Conservation (phyloP, 2,329 filamentous ascomycete species). For the Aspergillus novofumigatus region DNA sequence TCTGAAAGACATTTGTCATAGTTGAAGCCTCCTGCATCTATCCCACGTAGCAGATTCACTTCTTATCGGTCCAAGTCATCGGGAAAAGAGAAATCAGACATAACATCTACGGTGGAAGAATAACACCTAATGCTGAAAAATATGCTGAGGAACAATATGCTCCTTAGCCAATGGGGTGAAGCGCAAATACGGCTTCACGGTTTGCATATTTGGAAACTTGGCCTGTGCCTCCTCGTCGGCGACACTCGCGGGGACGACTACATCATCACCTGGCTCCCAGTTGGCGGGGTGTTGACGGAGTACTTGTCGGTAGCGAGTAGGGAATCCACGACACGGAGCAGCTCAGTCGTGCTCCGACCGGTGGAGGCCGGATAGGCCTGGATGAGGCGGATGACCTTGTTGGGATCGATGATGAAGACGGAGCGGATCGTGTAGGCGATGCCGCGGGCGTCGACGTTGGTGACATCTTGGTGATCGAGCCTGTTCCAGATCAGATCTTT, state of each 20-base stretch:
- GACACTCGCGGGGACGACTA: constrained; percentile 82
- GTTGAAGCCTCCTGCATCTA: too few relatives aligned
- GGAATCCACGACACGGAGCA: constrained; percentile 74
- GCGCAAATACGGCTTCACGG: constrained; percentile 52
- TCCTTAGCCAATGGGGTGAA: too few relatives aligned
- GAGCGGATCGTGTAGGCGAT: constrained; percentile 92
- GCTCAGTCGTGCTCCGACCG: constrained; percentile 76
- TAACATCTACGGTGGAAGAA: too few relatives aligned
- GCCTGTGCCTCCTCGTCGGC: constrained; percentile 80
- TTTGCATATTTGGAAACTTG: constrained; percentile 71
- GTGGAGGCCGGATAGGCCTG: constrained; percentile 91
- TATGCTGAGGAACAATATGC: too few relatives aligned
- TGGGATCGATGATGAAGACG: constrained; percentile 92
- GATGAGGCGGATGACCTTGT: constrained; percentile 88
- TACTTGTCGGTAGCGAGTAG: constrained; percentile 84
- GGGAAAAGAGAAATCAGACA: too few relatives aligned
- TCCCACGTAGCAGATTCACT: too few relatives aligned
- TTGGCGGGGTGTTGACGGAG: constrained; percentile 83
- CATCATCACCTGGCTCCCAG: constrained; percentile 85
- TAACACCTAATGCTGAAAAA: too few relatives aligned
- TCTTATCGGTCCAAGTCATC: too few relatives aligned
- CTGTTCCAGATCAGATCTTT: too few relatives aligned
- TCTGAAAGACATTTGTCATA: too few relatives aligned
- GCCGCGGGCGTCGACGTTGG: constrained; percentile 73
- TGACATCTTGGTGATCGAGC: constrained; percentile 74